Evolutionary conservation across 2,329 filamentous ascomycete genomes (phyloP).

Genomic region (Mollisiaceae sp.): DNA sequence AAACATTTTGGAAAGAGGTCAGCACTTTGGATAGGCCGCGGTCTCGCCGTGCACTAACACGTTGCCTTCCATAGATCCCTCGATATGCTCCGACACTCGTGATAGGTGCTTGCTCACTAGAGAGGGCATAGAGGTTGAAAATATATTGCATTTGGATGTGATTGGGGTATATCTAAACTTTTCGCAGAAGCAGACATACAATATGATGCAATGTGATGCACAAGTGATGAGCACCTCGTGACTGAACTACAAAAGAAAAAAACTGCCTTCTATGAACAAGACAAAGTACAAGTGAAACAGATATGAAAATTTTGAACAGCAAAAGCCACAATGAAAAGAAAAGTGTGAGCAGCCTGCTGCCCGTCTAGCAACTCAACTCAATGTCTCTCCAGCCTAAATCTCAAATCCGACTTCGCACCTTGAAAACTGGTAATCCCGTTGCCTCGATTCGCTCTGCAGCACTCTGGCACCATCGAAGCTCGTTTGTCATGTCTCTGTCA

Average conservation of each 20-base stretch:
- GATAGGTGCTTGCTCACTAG: neutral
- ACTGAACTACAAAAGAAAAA: neutral
- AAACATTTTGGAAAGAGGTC: no score
- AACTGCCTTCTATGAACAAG: neutral
- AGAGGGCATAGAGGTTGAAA: neutral
- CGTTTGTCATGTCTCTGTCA: slow-evolving; percentile 17
- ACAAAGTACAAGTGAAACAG: neutral
- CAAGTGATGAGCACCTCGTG: neutral
- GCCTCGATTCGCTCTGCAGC: slow-evolving; percentile 19
- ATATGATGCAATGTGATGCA: neutral
- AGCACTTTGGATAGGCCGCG: no score
- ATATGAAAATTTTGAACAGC: neutral
- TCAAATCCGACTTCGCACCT: slow-evolving; percentile 10
- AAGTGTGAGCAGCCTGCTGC: slow-evolving; percentile 1
- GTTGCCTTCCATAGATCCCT: no score
- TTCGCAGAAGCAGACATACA: neutral
- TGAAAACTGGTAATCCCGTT: slow-evolving; percentile 23
- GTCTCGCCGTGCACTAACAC: no score
- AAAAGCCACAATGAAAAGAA: neutral
- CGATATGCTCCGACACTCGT: neutral
- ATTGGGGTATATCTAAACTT: slow-evolving; percentile 1
- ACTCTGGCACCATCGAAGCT: slow-evolving; percentile 24
- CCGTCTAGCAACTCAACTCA: slow-evolving; percentile 1
- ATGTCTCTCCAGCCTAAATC: neutral
- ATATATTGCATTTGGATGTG: neutral